phyloP scores from a whole-genome alignment of 2,329 filamentous ascomycete genomes.

The Claviceps fusiformis region DNA sequence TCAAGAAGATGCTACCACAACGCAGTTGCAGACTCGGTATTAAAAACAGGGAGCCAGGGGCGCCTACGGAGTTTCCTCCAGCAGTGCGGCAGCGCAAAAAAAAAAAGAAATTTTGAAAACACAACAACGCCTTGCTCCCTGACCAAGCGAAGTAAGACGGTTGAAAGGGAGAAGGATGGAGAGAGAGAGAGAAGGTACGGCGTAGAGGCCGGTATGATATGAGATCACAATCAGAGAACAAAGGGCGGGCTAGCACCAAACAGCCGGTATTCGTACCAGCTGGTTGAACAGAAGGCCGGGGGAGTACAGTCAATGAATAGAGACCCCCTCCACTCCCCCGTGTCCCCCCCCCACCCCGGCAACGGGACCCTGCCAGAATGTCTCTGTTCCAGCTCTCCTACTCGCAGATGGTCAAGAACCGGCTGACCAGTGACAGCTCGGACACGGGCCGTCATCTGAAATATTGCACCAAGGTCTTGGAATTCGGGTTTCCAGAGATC shows the following conservation, averaged over 20 bases:
- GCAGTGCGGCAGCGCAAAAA: neutral
- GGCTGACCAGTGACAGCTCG: conserved; percentile 2
- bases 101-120: neutral
- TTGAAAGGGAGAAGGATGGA: neutral
- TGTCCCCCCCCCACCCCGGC: conserved; percentile 7
- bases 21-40: neutral
- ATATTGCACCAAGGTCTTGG: neutral
- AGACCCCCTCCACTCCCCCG: conserved; percentile 4
- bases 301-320: conserved; percentile 1
- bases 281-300: conserved; percentile 5
- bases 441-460: neutral
- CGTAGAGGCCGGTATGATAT: conserved; percentile 3
- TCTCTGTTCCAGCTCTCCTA: conserved; percentile 12
- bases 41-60: neutral
- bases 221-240: conserved; percentile 1
- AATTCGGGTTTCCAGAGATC: neutral
- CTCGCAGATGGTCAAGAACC: conserved; percentile 7
- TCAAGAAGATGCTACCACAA: neutral
- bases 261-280: conserved; percentile 6
- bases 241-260: conserved; percentile 5
- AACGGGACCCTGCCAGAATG: conserved; percentile 7
- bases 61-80: neutral
- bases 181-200: neutral
- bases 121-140: neutral
- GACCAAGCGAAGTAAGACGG: neutral